Base-by-base conservation (phyloP, 768 basidiomycete species). In the Cystobasidium onofrii region DNA sequence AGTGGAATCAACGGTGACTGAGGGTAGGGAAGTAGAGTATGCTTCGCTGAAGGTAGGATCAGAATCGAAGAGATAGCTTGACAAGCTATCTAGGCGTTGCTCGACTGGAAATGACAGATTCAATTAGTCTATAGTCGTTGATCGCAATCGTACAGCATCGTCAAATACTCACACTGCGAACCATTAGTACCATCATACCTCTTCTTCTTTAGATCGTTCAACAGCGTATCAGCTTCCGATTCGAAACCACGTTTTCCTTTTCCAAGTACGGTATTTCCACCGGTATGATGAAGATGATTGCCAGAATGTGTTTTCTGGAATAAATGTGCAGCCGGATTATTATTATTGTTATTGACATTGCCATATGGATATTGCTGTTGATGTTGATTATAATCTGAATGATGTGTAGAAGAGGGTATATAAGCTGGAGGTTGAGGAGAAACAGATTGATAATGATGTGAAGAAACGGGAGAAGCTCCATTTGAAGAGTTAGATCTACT, bases 191-290 rank as follows among this genome's bases (percentile, higher is more conserved):
- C 50, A 44, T 71, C 69, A 33, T 55, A 33, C 10, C 43, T 7
- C 44, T 71, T 71, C 69, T 71, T 71, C 69, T 71, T 71, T n/a
- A 71, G 52, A n/a, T 71, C 69, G 29, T 52, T 55, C 13, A 71
- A 23, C 10, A 71, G 55, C 13, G 69, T 36, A 41, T 71, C 69
- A 1, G 69, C 69, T 36, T 71, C 69, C 1, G 52, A 52, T 31
- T 52, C 44, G 29, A 71, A 71, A 15, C 69, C 39, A 25, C 69
- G 20, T 44, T 71, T 71, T n/a, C 36, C 44, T 36, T 71, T 71
- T 15, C 69, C 69, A 7, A 71, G 25, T 13, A 71, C 69, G 17
- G 55, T 27, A 55, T 71, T 71, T n/a, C 55, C 55, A 31, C 3
- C 15, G 18, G 20, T 17, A 39, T 36, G 7, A 39, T n/a, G 52